Evolutionary conservation across 164 flowering plant genomes (phyloP).

Genomic region (Echeveria elegans): DNA sequence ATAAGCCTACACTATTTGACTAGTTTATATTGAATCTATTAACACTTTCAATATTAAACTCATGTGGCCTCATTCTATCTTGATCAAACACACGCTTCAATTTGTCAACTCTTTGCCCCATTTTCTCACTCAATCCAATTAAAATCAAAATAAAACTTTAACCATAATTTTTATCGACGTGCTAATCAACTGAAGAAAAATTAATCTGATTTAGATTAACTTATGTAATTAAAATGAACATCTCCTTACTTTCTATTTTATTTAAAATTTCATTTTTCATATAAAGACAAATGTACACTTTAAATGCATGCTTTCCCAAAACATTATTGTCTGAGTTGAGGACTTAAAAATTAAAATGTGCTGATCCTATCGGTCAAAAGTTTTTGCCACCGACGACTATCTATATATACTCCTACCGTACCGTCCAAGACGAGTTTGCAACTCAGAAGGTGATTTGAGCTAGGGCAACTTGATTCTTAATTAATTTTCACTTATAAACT

Average conservation of each 20-base stretch:
- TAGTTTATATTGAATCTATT: neutral
- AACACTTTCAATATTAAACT: neutral
- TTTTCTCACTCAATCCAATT: neutral
- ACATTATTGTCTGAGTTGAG: neutral
- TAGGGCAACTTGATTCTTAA: neutral
- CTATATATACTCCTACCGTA: neutral
- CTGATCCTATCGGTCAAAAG: neutral
- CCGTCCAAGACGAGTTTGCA: neutral
- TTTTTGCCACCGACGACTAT: conserved; percentile 3
- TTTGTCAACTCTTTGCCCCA: conserved; percentile 4
- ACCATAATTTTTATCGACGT: neutral
- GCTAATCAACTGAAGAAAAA: too few species aligned
- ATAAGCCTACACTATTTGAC: conserved; percentile 7
- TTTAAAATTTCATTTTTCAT: too few species aligned
- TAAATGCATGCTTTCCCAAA: neutral
- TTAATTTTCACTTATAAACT: neutral
- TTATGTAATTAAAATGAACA: too few species aligned
- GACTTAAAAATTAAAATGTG: neutral
- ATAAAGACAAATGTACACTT: neutral
- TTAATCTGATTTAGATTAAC: too few species aligned
- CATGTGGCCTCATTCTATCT: conserved; percentile 8
- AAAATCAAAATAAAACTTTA: neutral
- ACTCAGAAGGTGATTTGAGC: neutral
- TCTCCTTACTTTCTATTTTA: too few species aligned
- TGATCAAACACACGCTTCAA: neutral